A percentile compares a stretch with the other conserved stretches of the same genome.
These are phyloP conservation scores for Herpetospermum pedunculosum DNA, from an alignment of 306 rosid species.

Conservation along the genomic window DNA sequence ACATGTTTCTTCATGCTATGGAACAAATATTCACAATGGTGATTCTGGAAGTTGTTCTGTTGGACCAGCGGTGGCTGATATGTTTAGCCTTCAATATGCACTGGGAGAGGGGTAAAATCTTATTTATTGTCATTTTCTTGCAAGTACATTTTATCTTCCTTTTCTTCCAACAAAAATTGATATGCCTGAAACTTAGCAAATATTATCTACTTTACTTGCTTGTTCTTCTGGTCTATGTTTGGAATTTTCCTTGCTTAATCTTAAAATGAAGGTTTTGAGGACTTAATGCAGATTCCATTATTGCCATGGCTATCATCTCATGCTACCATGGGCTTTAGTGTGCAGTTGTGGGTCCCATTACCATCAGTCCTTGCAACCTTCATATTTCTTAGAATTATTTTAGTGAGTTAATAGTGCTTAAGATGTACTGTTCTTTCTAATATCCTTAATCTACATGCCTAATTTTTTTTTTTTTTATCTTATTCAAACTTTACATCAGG, in stretches of 20 bases:
- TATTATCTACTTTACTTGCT: not conserved
- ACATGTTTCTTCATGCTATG: slow-evolving; percentile 23
- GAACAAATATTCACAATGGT: slow-evolving; percentile 10
- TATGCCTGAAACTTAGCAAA: not conserved
- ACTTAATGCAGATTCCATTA: slow-evolving; percentile 13
- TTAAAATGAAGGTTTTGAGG: slow-evolving; percentile 13
- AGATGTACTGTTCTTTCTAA: not conserved
- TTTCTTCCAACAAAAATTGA: not conserved
- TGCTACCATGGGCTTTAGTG: not conserved
- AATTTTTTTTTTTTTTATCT: not conserved
- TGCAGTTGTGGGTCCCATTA: slow-evolving; percentile 9
- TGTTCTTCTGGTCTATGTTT: not conserved
- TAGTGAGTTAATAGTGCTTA: not conserved
- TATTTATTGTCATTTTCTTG: slow-evolving; percentile 13
- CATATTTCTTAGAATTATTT: slow-evolving; percentile 5
- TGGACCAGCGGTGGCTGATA: slow-evolving; percentile 38
- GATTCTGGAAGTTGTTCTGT: slow-evolving; percentile 30
- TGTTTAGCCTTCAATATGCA: slow-evolving; percentile 47
- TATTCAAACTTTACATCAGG: slow-evolving; percentile 24
- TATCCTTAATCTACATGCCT: not conserved
- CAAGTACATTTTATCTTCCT: not conserved
- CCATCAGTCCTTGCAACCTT: slow-evolving; percentile 11
- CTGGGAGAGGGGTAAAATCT: slow-evolving; percentile 71
- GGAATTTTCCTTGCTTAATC: not conserved
- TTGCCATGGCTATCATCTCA: slow-evolving; percentile 2